phyloP scores from a whole-genome alignment of 768 basidiomycete species.

The Pulveroboletus ravenelii region DNA sequence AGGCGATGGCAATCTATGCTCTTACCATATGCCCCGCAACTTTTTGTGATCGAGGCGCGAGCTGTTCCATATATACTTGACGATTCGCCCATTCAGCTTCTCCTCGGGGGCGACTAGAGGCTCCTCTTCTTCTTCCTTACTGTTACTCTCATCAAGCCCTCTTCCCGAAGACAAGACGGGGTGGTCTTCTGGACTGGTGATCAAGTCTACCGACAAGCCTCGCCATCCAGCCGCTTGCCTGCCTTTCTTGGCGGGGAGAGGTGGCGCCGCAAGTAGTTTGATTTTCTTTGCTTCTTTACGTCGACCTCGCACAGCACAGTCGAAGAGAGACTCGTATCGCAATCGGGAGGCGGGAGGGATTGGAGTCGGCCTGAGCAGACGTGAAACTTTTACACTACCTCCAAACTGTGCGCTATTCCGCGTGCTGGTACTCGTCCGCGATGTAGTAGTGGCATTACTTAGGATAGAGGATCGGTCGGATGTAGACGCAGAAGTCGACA shows the following conservation, averaged over 20 bases:
- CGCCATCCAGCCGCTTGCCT: slow-evolving; percentile 71
- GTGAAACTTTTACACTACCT: slow-evolving; percentile 21
- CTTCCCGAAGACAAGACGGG: slow-evolving; percentile 10
- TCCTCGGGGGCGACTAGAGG: slow-evolving; percentile 38
- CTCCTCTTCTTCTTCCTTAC: slow-evolving; percentile 27
- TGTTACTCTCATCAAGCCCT: slow-evolving; percentile 9
- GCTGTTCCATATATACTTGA: slow-evolving; percentile 58
- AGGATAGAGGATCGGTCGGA: slow-evolving; percentile 64
- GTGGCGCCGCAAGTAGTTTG: slow-evolving; percentile 31
- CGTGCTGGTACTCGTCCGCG: slow-evolving; percentile 37
- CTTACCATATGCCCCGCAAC: slow-evolving; percentile 65
- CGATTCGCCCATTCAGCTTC: slow-evolving; percentile 49
- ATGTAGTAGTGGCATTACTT: slow-evolving; percentile 39
- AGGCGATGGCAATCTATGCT: slow-evolving; percentile 4
- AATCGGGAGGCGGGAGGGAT: slow-evolving; percentile 58
- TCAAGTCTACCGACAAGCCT: slow-evolving; percentile 64
- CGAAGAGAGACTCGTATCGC: slow-evolving; percentile 67
- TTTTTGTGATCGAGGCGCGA: slow-evolving; percentile 51
- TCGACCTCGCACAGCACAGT: slow-evolving; percentile 50
- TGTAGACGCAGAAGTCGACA: slow-evolving; percentile 37
- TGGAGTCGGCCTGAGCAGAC: slow-evolving; percentile 54
- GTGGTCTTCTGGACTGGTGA: slow-evolving; percentile 41
- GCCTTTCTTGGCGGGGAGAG: slow-evolving; percentile 38
- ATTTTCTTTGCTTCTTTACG: slow-evolving; percentile 33
- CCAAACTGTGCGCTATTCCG: slow-evolving; percentile 26